Evolutionary conservation across 306 rosid species (phyloP), one percentile per base, ranked within the genome.

Genomic region (Glycine soja): DNA sequence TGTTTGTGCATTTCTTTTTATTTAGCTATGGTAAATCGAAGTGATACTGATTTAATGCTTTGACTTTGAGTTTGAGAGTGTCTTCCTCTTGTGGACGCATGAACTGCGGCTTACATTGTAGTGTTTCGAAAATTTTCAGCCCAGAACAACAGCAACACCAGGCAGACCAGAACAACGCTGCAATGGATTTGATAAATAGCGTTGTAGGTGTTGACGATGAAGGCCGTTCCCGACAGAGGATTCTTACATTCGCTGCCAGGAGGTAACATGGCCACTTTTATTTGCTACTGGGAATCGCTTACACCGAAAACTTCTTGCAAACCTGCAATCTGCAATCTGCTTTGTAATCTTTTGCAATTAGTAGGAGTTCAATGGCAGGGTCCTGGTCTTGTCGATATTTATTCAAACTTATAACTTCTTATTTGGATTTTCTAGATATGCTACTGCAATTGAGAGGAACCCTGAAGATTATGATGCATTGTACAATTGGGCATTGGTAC

Each of bases 401-500:
- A 14, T 72, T 81, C 61, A 10, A 78, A 82, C 64, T 86, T 75
- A 7, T 42, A 19, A 57, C 68, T 74, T 82, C 24, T 62, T 50
- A 10, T 30, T 58, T 63, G 58, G 78, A 72, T 72, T 82, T 81
- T 85, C 84, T 85, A 96, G 99, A 90, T 96, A 96, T 89, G 99
- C 98, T 69, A 84, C 91, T 85, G 93, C 98, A 54, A 90, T 93
- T 83, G 98, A 91, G 89, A 92, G 97, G 88, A 92, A 93, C 61
- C 93, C 94, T 52, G 92, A 87, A n/a, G 99, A 96, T 88, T 92
- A 92, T 84, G 99, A 96, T 81, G 98, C 99, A 14, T 90, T 96
- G 4, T 96, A 96, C 90, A 96, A 93, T 71, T 96, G 99, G 97
- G 99, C 98, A 6, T 86, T 96, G 89, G 98, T 96, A 13, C 99